A percentile compares a stretch with the other conserved stretches of the same genome.
These are phyloP conservation scores for Naematelia encephala DNA, from an alignment of 768 basidiomycete genomes.

Conservation along the genomic window DNA sequence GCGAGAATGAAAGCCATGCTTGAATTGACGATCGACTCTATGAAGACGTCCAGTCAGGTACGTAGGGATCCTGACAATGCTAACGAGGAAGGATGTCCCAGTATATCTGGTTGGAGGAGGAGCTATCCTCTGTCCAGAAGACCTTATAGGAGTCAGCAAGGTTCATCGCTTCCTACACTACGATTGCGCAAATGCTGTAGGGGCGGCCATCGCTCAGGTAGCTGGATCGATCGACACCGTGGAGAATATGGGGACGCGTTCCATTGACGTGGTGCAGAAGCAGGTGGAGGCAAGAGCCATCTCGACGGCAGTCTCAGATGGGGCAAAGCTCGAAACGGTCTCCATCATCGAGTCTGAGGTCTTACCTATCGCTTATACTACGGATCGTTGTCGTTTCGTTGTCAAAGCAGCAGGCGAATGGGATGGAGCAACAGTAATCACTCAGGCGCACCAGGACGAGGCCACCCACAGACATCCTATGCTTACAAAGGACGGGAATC, in stretches of 20 bases:
- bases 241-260: constrained; percentile 42
- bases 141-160: constrained; percentile 57
- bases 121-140: constrained; percentile 59
- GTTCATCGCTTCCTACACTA: constrained; percentile 57
- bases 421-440: constrained; percentile 8
- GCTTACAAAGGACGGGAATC: too few relatives aligned
- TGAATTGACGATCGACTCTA: constrained; percentile 58
- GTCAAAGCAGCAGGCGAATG: constrained; percentile 62
- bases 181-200: constrained; percentile 52
- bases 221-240: constrained; percentile 57
- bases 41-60: constrained; percentile 56
- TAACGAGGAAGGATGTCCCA: constrained; percentile 57
- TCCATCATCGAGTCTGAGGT: constrained; percentile 59
- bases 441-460: constrained; percentile 1
- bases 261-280: constrained; percentile 45
- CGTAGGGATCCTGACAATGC: constrained; percentile 22
- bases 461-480: too few relatives aligned
- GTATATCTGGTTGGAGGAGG: constrained; percentile 66
- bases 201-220: constrained; percentile 60
- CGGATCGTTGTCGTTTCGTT: constrained; percentile 53
- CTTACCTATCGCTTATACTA: constrained; percentile 54
- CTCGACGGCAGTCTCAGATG: constrained; percentile 53
- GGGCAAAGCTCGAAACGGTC: constrained; percentile 54
- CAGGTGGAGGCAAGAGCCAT: constrained; percentile 52
- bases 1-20: constrained; percentile 53